Evolutionary conservation across 768 basidiomycete genomes (phyloP), one percentile per base, ranked within the genome.

Genomic region (Boletus speciosus): DNA sequence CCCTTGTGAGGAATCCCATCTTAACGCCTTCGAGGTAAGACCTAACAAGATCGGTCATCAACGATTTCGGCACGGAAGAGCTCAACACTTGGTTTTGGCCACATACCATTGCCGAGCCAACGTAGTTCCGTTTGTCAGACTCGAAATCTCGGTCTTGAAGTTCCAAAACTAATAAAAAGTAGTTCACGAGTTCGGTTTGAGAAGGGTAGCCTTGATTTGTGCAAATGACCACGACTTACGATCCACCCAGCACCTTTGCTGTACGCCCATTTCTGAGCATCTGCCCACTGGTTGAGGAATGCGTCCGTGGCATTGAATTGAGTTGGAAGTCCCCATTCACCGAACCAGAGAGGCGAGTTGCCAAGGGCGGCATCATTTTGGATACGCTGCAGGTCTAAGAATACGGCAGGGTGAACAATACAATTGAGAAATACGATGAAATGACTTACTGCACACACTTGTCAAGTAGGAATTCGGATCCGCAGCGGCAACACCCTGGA

Each of bases 201-300:
- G 29, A 19, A 34, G n/a, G 15, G n/a, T 3, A 7, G 2, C 8
- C 37, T 29, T 31, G 31, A 3, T 7, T 19, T 12, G 36, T 15
- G 19, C 6, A 14, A 46, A 16, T 29, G 23, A 43, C 4, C 2
- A 25, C 10, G 74, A 48, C 83, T 70, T 58, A 86, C 85, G 39
- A 88, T 76, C 85, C 86, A 88, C 27, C 86, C 86, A 2, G 78
- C 76, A 34, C 77, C 75, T 55, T 84, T 69, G 50, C 77, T 76
- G 49, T 88, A 88, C 1, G 79, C 74, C 37, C 81, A 68, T 66
- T 89, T 89, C 67, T 89, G 87, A 25, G 87, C 85, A 59, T 89
- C 88, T 11, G 85, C 87, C 87, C 87, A 88, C 62, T 85, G 69
- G 53, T 47, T 56, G 40, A 88, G 66, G 73, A 89, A 88, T 0